Conservation (phyloP, 192 early-diverging fungal genomes). For the Coemansia sp. region DNA sequence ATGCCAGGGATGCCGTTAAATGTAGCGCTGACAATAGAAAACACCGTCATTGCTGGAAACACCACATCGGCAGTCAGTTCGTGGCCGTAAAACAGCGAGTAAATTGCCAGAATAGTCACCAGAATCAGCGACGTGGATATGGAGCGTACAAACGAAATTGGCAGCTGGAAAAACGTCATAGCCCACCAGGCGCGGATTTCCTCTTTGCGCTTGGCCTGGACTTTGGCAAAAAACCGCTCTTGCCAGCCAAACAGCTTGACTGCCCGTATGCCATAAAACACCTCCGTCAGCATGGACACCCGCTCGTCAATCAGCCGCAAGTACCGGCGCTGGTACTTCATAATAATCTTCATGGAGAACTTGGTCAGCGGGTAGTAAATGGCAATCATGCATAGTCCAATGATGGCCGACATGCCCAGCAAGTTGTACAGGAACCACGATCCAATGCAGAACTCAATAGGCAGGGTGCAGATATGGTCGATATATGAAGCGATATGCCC, state of each 20-base stretch:
- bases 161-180: slow-evolving; percentile 58
- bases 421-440: slow-evolving; percentile 69
- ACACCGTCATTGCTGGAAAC: slow-evolving; percentile 73
- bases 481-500: slow-evolving; percentile 59
- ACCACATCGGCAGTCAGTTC: slow-evolving; percentile 62
- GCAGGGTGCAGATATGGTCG: slow-evolving; percentile 63
- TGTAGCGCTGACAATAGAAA: slow-evolving; percentile 65
- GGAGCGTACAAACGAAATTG: slow-evolving; percentile 51
- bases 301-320: slow-evolving; percentile 71
- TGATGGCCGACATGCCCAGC: slow-evolving; percentile 79
- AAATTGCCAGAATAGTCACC: slow-evolving; percentile 59
- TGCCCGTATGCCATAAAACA: slow-evolving; percentile 86
- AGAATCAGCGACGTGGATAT: slow-evolving; percentile 60
- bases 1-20: slow-evolving; percentile 62
- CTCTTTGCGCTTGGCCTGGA: slow-evolving; percentile 62
- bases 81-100: slow-evolving; percentile 57
- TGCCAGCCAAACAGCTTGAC: slow-evolving; percentile 94
- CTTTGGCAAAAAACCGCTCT: slow-evolving; percentile 64
- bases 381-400: slow-evolving; percentile 68
- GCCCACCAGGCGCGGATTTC: slow-evolving; percentile 59
- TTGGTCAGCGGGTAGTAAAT: slow-evolving; percentile 61
- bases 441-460: slow-evolving; percentile 66
- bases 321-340: slow-evolving; percentile 56
- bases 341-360: slow-evolving; percentile 55
- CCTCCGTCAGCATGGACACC: slow-evolving; percentile 77